A percentile compares a stretch with the other conserved stretches of the same genome.
Evolutionary conservation across 805 yeast genomes (phyloP).

Genomic region (Pichia cabralensis): DNA sequence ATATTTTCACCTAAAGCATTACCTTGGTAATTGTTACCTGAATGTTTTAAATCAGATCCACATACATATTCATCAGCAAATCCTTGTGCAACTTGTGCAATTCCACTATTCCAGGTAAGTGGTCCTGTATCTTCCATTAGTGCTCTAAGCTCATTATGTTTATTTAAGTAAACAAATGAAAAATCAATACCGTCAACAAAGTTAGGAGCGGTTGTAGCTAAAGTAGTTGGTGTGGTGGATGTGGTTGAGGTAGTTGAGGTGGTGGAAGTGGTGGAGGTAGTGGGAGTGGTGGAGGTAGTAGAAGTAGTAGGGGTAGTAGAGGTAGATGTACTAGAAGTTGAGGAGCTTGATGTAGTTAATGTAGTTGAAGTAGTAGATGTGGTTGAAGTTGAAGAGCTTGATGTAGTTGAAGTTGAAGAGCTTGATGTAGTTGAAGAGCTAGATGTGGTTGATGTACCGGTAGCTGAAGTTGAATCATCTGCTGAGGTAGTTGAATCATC

Average conservation of each 20-base stretch:
- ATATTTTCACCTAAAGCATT: conserved; percentile 60
- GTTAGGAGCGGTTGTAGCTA: conserved; percentile 8
- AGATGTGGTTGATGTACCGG: conserved; percentile 2
- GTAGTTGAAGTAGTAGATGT: conserved; percentile 9
- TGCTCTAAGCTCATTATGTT: conserved; percentile 52
- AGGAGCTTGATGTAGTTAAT: conserved; percentile 3
- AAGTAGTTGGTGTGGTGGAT: conserved; percentile 5
- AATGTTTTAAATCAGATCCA: conserved; percentile 50
- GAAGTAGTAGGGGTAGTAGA: conserved; percentile 5
- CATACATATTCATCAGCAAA: conserved; percentile 51
- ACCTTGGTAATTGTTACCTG: conserved; percentile 39
- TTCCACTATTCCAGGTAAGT: conserved; percentile 44
- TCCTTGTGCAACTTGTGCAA: conserved; percentile 45
- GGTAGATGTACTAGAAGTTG: too few species aligned
- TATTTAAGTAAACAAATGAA: conserved; percentile 39
- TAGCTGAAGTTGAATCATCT: conserved; percentile 1
- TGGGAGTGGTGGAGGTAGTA: conserved; percentile 7
- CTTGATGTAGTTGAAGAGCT: conserved; percentile 14
- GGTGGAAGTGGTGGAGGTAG: conserved; percentile 10
- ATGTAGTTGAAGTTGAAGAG: neutral
- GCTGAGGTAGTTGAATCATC: conserved; percentile 3
- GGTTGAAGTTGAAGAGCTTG: conserved; percentile 3
- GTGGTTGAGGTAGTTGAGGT: conserved; percentile 16
- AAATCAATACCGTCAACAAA: conserved; percentile 6
- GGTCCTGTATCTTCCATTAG: conserved; percentile 37